Evolutionary conservation across 495 filamentous ascomycete species (phyloP), one percentile per base, ranked within the genome.

Genomic region (Podospora appendiculata): DNA sequence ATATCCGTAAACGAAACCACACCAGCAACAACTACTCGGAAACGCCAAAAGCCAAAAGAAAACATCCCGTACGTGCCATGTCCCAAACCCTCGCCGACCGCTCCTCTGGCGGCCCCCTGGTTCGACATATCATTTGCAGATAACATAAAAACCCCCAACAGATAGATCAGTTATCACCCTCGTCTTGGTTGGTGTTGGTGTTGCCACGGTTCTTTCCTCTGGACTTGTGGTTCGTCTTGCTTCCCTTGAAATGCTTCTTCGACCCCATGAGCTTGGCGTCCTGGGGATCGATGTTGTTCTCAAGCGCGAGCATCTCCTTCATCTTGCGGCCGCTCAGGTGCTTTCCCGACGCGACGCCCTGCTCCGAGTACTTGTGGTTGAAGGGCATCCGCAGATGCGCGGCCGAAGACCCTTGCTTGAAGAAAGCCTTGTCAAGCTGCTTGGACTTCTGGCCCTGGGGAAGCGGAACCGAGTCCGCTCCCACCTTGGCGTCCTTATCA

Each of bases 171-270:
- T 63, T 57, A 17, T 61, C 58, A 14, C 60, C 58, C 36, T 53
- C 45, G 19, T 59, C 56, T 16, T 41, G 43, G 42, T 51, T 49
- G 41, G 61, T 64, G 19, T 47, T 47, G 51, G 58, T 63, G 36
- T 38, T 38, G 13, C 36, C 36, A 38, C 36, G 36, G 25, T 45
- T 45, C 60, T 79, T 79, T 54, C 68, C 75, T 73, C 83, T 84
- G 10, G 72, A 70, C 65, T 80, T 80, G 41, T 61, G 82, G 50
- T 85, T 83, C 8, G 77, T 84, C 74, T 97, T 97, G 50, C 85
- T 83, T 8, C 78, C 85, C 74, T 97, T 97, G 70, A 89, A 96
- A 68, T 97, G 94, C 73, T 96, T 97, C 81, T 99, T 99, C 25
- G 86, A 82, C 7, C 74, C 77, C 60, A 75, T 68, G 38, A 78